Percentiles rank a stretch among this genome's conserved stretches.
phyloP scores from a whole-genome alignment of 352 stramenopile species.

The Phytophthora sp. region DNA sequence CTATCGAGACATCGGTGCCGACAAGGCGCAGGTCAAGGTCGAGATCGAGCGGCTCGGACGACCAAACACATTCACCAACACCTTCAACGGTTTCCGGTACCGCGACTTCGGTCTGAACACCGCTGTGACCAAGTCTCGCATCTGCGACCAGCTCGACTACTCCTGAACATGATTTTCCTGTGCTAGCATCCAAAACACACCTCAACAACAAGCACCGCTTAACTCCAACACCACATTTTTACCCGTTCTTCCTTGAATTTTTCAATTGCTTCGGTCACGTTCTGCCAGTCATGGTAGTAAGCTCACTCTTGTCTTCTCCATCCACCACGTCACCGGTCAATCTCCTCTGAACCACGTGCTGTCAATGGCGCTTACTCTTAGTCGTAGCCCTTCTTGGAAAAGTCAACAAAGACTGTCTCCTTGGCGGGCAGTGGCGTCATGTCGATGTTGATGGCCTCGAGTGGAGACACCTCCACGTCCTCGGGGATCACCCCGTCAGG shows the following conservation, averaged over 20 bases:
- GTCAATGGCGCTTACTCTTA: conserved; percentile 45
- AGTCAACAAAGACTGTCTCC: conserved; percentile 83
- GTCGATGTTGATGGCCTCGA: conserved; percentile 89
- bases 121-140: conserved; percentile 78
- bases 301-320: neutral
- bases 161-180: conserved; percentile 35
- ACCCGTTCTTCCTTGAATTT: conserved; percentile 32
- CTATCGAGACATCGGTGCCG: conserved; percentile 73
- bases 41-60: conserved; percentile 65
- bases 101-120: conserved; percentile 86
- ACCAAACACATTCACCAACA: conserved; percentile 79
- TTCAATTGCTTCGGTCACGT: conserved; percentile 29
- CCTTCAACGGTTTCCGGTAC: conserved; percentile 89
- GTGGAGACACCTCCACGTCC: conserved; percentile 82
- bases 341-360: neutral
- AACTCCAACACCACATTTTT: conserved; percentile 22
- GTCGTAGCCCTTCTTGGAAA: conserved; percentile 89
- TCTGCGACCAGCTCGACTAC: conserved; percentile 78
- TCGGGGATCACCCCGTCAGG: conserved; percentile 86
- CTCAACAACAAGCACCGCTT: conserved; percentile 5
- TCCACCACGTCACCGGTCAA: neutral
- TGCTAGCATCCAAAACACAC: neutral
- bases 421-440: conserved; percentile 83
- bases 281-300: conserved; percentile 1
- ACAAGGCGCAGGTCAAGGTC: conserved; percentile 79